Base-by-base conservation (phyloP, 805 yeast species). In the Lachancea waltii region DNA sequence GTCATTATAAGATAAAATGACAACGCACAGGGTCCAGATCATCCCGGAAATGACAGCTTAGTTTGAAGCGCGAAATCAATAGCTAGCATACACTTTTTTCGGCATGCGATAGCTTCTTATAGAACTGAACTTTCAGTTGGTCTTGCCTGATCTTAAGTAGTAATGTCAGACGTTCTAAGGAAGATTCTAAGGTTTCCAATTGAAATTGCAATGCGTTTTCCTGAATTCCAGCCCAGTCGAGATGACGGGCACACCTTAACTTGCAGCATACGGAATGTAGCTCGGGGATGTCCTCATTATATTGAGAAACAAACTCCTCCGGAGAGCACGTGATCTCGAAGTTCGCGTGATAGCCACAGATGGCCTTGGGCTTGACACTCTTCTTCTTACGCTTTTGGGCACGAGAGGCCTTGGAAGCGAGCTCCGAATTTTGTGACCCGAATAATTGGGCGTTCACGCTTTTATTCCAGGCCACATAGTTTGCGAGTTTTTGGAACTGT, bases 381-480 rank as follows among this genome's bases (percentile, higher is more conserved):
- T 30, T 43, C n/a, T 40, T 44, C 22, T 33, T 39, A 13, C 30
- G 33, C 7, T 42, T 35, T 16, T 46, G 52, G 28, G 44, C 48
- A 26, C 47, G 47, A 25, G 38, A 47, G 11, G 15, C 17, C 36
- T 33, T 33, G 4, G 30, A 16, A 10, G 14, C 23, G 38, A 34
- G 46, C 3, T 13, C 23, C 3, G 26, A 23, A 5, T 31, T 37
- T 14, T 34, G 37, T 3, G 16, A 23, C 18, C 15, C 21, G 14
- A 25, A 38, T 8, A 59, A 36, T 23, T 40, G 46, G n/a, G 29
- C 33, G 27, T 52, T 58, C 5, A 56, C 44, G 3, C 43, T 38
- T 8, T 47, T 48, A 13, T 59, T 34, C 63, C 63, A 48, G 3
- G 68, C 65, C 35, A 70, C 33, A 36, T 56, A 58, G 4, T 28